These are phyloP conservation scores for Globisporangium polare DNA, from an alignment of 352 stramenopile genomes.

Conservation along the genomic window DNA sequence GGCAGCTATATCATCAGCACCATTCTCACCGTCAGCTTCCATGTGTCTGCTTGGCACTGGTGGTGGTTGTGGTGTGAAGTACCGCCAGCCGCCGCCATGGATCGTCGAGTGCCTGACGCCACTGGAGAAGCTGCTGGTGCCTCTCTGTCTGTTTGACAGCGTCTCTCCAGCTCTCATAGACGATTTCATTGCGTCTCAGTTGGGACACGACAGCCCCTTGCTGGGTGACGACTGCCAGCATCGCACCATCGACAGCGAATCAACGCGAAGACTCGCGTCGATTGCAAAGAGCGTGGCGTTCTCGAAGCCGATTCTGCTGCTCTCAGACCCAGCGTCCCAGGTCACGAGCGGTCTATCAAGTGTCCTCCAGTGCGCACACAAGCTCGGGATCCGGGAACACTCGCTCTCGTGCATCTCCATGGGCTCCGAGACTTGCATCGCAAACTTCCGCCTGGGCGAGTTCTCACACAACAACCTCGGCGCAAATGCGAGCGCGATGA, in stretches of 20 bases:
- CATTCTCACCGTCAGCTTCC: not conserved
- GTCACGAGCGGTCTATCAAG: not conserved
- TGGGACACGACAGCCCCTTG: constrained; percentile 10
- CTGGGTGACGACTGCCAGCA: constrained; percentile 5
- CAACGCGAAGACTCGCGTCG: constrained; percentile 2
- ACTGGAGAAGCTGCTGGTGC: constrained; percentile 29
- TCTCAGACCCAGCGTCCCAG: constrained; percentile 7
- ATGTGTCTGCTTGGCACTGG: constrained; percentile 3
- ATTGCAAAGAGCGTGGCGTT: constrained; percentile 7
- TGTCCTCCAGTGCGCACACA: constrained; percentile 11
- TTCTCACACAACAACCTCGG: constrained; percentile 12
- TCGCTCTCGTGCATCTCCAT: constrained; percentile 15
- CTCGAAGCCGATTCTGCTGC: constrained; percentile 13
- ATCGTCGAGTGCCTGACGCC: constrained; percentile 18
- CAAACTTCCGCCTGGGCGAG: constrained; percentile 10
- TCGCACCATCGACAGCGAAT: constrained; percentile 15
- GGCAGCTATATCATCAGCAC: not conserved
- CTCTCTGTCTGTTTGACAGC: constrained; percentile 27
- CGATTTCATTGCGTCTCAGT: constrained; percentile 21
- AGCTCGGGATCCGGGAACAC: constrained; percentile 5
- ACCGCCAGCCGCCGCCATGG: constrained; percentile 16
- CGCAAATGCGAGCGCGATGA: constrained; percentile 10
- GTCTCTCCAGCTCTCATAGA: constrained; percentile 21
- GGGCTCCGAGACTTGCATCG: constrained; percentile 7
- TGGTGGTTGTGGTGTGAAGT: not conserved